Evolutionary conservation across 306 rosid genomes (phyloP).

Genomic region (Vicia sativa): DNA sequence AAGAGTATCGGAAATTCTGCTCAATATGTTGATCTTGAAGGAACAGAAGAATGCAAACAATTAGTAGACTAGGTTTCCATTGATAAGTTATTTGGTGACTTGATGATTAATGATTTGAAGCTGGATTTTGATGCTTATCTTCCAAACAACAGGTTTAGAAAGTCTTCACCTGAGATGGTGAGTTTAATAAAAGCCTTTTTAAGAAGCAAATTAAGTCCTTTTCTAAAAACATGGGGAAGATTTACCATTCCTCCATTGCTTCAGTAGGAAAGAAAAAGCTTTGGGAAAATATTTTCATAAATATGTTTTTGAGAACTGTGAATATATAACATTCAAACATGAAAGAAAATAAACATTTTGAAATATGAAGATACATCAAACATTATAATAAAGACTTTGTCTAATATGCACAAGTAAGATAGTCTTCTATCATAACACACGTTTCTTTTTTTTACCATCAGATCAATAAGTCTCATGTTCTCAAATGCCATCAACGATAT

Average conservation of each 20-base stretch:
- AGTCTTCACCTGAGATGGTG: conserved; percentile 76
- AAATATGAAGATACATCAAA: not conserved
- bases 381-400: not conserved
- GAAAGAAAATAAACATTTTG: not conserved
- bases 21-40: conserved; percentile 33
- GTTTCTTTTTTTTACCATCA: too few relatives aligned
- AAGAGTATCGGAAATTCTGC: conserved; percentile 47
- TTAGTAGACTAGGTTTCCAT: conserved; percentile 41
- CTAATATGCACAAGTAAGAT: too few relatives aligned
- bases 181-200: too few relatives aligned
- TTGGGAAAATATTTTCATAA: too few relatives aligned
- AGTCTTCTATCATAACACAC: too few relatives aligned
- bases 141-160: conserved; percentile 81
- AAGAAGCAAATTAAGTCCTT: too few relatives aligned
- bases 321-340: not conserved
- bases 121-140: conserved; percentile 74
- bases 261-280: too few relatives aligned
- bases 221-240: too few relatives aligned
- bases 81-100: conserved; percentile 42
- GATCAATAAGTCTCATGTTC: too few relatives aligned
- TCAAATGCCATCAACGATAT: too few relatives aligned
- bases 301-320: not conserved
- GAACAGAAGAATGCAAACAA: conserved; percentile 42
- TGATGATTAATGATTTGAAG: conserved; percentile 55
- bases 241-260: too few relatives aligned